Percentiles rank a stretch among this genome's conserved stretches.
Evolutionary conservation across 192 early-diverging fungal species (phyloP).

Genomic region (Podochytrium sp.): DNA sequence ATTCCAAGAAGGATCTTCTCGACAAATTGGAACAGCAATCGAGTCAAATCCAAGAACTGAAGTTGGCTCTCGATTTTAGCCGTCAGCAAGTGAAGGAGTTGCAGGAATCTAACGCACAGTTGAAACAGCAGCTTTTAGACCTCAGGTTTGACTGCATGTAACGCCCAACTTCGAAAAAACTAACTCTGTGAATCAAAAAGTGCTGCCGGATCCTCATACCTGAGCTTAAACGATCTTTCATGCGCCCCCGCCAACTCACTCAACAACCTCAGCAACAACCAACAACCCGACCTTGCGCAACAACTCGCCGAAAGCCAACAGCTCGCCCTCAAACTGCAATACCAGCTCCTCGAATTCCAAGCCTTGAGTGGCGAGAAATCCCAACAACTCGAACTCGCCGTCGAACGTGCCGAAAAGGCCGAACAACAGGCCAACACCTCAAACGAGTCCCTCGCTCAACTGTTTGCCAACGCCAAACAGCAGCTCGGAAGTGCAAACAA

Average conservation of each 20-base stretch:
- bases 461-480: not conserved
- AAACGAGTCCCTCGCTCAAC: conserved; percentile 10
- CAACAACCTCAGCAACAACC: not conserved
- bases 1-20: not conserved
- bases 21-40: not conserved
- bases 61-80: not conserved
- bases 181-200: too few relatives aligned
- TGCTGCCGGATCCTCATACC: too few relatives aligned
- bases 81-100: not conserved
- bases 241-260: conserved; percentile 14
- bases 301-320: not conserved
- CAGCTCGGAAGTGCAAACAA: not conserved
- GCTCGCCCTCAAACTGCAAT: conserved; percentile 10
- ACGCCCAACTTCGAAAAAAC: not conserved
- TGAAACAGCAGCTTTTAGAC: not conserved
- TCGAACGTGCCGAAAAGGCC: not conserved
- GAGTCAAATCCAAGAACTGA: not conserved
- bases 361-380: not conserved
- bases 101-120: not conserved
- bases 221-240: conserved; percentile 11
- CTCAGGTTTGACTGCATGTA: not conserved
- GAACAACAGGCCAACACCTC: conserved; percentile 2
- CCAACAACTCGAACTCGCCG: conserved; percentile 1
- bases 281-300: not conserved
- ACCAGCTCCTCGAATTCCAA: conserved; percentile 16